Conservation (phyloP, 805 yeast genomes). For the Suhomyces prunicola region DNA sequence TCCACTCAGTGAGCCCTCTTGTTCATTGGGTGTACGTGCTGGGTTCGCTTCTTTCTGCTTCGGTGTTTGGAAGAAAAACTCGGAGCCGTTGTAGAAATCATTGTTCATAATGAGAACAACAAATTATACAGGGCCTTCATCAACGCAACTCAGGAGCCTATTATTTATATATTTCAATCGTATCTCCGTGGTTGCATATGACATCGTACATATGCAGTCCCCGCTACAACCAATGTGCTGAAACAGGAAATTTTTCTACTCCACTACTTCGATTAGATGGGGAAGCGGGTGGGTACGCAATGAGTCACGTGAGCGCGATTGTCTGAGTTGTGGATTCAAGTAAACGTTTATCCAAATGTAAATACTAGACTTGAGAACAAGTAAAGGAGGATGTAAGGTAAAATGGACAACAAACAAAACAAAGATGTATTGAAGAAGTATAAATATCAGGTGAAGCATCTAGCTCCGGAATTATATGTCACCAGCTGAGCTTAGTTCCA, state of each 20-base stretch:
- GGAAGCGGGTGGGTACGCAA: neutral
- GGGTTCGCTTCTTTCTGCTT: neutral
- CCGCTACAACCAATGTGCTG: neutral
- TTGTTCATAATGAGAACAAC: neutral
- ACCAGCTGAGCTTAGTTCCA: neutral
- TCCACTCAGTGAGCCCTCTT: neutral
- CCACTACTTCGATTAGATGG: neutral
- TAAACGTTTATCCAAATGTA: neutral
- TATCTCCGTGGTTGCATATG: neutral
- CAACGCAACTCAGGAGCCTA: neutral
- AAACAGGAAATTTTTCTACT: neutral
- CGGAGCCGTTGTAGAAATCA: neutral
- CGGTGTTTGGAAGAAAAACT: neutral
- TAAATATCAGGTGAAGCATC: neutral
- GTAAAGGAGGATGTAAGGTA: neutral
- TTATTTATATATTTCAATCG: neutral
- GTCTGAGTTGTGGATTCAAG: neutral
- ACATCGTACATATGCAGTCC: neutral
- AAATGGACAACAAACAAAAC: neutral
- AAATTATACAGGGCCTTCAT: neutral
- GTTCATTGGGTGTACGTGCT: neutral
- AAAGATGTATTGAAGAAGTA: neutral
- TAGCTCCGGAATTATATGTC: neutral
- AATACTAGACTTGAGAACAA: neutral
- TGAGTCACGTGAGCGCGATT: neutral